These are phyloP conservation scores for Bassia scoparia DNA, from an alignment of 148 eudicot species.

Conservation along the genomic window DNA sequence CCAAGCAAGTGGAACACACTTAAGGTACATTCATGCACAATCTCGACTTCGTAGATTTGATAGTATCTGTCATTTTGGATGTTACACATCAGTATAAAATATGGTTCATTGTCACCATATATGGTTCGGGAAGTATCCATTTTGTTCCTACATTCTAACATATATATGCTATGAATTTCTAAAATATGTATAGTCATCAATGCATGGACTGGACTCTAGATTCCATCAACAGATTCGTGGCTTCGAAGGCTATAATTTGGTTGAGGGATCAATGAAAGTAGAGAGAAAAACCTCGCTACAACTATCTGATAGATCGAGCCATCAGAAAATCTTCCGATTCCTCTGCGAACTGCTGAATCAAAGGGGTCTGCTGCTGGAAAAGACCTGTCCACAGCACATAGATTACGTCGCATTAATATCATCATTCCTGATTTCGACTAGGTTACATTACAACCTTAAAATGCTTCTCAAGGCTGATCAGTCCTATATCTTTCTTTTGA, in stretches of 20 bases:
- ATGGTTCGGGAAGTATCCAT: too few relatives aligned
- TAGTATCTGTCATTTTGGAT: conserved; percentile 43
- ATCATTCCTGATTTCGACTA: too few relatives aligned
- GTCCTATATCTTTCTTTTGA: too few relatives aligned
- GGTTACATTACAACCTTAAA: too few relatives aligned
- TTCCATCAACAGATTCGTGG: too few relatives aligned
- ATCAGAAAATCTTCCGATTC: conserved; percentile 42
- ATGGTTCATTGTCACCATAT: too few relatives aligned
- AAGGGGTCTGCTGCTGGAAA: conserved; percentile 24
- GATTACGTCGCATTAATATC: too few relatives aligned
- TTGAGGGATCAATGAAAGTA: background rate
- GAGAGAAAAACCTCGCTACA: conserved; percentile 42
- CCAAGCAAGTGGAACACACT: conserved; percentile 40
- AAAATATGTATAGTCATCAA: too few relatives aligned
- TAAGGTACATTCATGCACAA: conserved; percentile 40
- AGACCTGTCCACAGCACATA: conserved; percentile 22
- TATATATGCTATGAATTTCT: too few relatives aligned
- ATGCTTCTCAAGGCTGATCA: too few relatives aligned
- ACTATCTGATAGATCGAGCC: conserved; percentile 39
- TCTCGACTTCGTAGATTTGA: conserved; percentile 27
- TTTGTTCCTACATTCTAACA: too few relatives aligned
- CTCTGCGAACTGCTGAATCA: conserved; percentile 22
- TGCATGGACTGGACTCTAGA: too few relatives aligned
- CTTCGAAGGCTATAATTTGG: background rate
- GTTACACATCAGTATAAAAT: background rate